Base-by-base conservation (phyloP, 805 yeast genomes). In the Suhomyces kilbournensis region DNA sequence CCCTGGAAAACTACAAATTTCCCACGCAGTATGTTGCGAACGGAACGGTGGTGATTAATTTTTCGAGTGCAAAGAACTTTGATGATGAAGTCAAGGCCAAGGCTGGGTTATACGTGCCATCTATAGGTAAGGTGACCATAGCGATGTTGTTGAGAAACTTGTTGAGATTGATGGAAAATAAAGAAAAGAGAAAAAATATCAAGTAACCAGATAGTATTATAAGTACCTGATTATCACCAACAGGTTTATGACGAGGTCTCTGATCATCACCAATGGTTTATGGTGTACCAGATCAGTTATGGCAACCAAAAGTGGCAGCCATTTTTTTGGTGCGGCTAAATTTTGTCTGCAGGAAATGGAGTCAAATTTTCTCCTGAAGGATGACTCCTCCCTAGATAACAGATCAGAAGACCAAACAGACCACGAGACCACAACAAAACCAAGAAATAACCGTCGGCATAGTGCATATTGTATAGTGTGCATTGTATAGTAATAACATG, bases 91-190 rank as follows among this genome's bases (percentile, higher is more conserved):
- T 94, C 53, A 93, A 93, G 72, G 80, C 80, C 49, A 86, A 81
- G 60, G 98, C 99, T 6, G 86, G 97, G 1, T 74, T 94, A 44
- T 94, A 93, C 65, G 97, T 94, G 34, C 98, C 99, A 15, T 86
- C 90, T 64, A 90, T 91, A 28, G 99, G 99, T 15, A 94, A 94
- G 70, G 98, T 94, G 32, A 94, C 99, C 38, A 92, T 94, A 56
- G 83, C 96, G 54, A 94, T 94, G 97, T 74, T 94, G 42, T 74
- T 94, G 69, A 83, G 99, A 68, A 94, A 94, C 68, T 76, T 94
- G 70, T 71, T 94, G 53, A 81, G 99, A 59, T 76, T 94, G 58
- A 82, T 88, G 57, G 84, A 86, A 47, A 92, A 94, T 74, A 81
- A 79, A 54, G 46, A 4, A 28, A 28, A 28, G n/a, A 28, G 32